These are phyloP conservation scores for Tuber melanosporum DNA, from an alignment of 495 filamentous ascomycete species.

Conservation along the genomic window DNA sequence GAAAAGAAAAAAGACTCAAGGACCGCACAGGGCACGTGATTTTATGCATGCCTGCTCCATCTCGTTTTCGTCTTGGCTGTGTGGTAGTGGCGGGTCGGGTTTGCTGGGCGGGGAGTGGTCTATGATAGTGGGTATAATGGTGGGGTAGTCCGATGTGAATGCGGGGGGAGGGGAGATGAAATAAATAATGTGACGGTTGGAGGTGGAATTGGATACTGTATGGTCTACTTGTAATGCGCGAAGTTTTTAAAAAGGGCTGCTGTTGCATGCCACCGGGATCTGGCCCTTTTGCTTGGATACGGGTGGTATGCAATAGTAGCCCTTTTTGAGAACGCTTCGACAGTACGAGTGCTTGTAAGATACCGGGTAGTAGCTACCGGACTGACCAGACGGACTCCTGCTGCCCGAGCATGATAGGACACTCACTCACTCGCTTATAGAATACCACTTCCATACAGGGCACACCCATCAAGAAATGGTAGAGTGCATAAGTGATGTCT, in stretches of 20 bases:
- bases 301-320: too few species aligned
- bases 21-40: not conserved
- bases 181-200: not conserved
- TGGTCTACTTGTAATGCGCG: not conserved
- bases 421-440: not conserved
- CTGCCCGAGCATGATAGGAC: not conserved
- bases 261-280: too few species aligned
- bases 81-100: not conserved
- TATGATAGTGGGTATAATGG: not conserved
- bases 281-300: too few species aligned
- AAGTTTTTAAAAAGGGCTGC: too few species aligned
- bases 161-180: not conserved
- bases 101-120: not conserved
- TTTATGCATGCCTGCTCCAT: not conserved
- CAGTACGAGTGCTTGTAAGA: not conserved
- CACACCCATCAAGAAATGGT: too few species aligned
- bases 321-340: too few species aligned
- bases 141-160: not conserved
- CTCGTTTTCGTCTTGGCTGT: slow-evolving; percentile 1
- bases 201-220: not conserved
- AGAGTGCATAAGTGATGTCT: too few species aligned
- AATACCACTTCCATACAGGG: not conserved
- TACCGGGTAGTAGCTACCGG: not conserved
- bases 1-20: slow-evolving; percentile 1
- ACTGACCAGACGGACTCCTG: not conserved